These are phyloP conservation scores for Herpetospermum pedunculosum DNA, from an alignment of 306 rosid genomes.

Conservation along the genomic window DNA sequence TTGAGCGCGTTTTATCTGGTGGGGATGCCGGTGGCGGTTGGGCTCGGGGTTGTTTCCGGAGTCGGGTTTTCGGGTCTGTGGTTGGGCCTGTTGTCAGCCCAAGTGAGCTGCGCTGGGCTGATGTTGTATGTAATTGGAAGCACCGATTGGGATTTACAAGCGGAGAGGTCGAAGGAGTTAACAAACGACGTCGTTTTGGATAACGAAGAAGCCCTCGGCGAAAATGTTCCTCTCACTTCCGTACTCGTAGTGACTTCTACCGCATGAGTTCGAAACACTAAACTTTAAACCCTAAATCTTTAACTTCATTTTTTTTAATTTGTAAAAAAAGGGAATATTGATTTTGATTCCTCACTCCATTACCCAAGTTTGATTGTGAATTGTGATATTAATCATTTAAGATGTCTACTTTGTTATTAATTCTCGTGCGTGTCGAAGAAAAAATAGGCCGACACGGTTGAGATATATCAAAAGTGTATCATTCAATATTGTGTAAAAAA, in stretches of 20 bases:
- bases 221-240: constrained; percentile 19
- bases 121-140: constrained; percentile 72
- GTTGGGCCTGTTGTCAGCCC: constrained; percentile 80
- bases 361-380: background rate
- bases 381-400: background rate
- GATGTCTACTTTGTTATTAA: background rate
- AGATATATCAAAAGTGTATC: too few relatives aligned
- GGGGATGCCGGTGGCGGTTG: constrained; percentile 86
- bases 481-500: too few relatives aligned
- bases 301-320: too few relatives aligned
- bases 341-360: background rate
- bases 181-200: constrained; percentile 16
- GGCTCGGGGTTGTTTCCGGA: constrained; percentile 45
- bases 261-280: too few relatives aligned
- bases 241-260: constrained; percentile 15
- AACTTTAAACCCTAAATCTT: too few relatives aligned
- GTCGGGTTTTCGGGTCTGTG: constrained; percentile 84
- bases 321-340: background rate
- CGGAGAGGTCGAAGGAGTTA: constrained; percentile 42
- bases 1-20: constrained; percentile 73
- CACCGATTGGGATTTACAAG: constrained; percentile 73
- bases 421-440: background rate
- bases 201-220: constrained; percentile 9
- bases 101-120: constrained; percentile 70
- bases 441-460: too few relatives aligned